A percentile compares a stretch with the other conserved stretches of the same genome.
phyloP scores from a whole-genome alignment of 1,284 basidiomycete species.

The Rugosomyces carneus region DNA sequence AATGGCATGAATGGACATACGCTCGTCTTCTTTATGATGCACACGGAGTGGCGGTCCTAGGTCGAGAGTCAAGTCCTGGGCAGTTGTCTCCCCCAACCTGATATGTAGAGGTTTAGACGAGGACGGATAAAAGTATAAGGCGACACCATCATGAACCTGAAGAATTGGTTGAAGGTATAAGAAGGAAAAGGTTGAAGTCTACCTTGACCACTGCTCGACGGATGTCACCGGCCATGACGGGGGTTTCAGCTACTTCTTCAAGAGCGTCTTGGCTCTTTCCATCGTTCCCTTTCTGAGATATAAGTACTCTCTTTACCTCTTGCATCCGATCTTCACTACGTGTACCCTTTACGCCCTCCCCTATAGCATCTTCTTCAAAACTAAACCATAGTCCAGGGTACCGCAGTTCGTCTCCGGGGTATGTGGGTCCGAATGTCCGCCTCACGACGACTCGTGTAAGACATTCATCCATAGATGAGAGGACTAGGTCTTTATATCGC shows the following conservation, averaged over 20 bases:
- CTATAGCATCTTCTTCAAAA: conserved; percentile 61
- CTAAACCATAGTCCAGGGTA: conserved; percentile 84
- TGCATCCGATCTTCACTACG: conserved; percentile 56
- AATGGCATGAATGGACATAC: conserved; percentile 74
- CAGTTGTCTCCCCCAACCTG: conserved; percentile 72
- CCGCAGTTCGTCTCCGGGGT: conserved; percentile 67
- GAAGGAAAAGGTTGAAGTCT: conserved; percentile 6
- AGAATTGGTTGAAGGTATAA: background rate
- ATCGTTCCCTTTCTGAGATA: conserved; percentile 58
- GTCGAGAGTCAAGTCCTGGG: conserved; percentile 75
- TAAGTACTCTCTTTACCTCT: conserved; percentile 70
- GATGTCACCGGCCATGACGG: conserved; percentile 66
- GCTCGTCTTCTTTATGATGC: conserved; percentile 83
- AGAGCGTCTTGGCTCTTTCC: conserved; percentile 57
- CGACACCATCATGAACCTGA: conserved; percentile 70
- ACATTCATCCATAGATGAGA: conserved; percentile 54
- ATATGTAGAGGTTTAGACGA: conserved; percentile 50
- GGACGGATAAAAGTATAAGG: conserved; percentile 59
- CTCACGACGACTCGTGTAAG: conserved; percentile 65
- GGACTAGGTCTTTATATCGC: conserved; percentile 60
- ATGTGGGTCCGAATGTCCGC: conserved; percentile 80
- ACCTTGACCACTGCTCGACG: conserved; percentile 65
- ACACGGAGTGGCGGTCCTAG: conserved; percentile 73
- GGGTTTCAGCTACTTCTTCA: conserved; percentile 58
- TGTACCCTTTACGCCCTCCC: conserved; percentile 42